Evolutionary conservation across 177 flowering plant species (phyloP).

Genomic region (Vitis hybrid): DNA sequence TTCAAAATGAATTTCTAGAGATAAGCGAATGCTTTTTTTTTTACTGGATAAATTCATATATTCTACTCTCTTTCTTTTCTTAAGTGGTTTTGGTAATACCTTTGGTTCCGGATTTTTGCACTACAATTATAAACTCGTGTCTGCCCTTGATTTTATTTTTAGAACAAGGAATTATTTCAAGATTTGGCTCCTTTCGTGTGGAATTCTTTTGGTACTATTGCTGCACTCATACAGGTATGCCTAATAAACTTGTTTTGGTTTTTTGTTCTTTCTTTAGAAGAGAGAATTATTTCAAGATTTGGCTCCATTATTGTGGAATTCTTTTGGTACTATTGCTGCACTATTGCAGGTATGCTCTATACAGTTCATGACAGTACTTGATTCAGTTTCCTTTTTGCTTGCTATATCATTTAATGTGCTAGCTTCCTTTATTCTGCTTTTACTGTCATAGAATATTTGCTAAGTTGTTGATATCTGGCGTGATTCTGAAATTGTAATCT

Average conservation of each 20-base stretch:
- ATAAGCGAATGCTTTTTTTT: no score
- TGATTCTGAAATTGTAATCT: background rate
- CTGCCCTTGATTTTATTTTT: constrained; percentile 21
- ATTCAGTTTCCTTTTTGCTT: background rate
- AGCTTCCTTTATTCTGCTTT: background rate
- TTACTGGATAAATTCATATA: no score
- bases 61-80: background rate
- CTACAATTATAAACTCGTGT: constrained; percentile 15
- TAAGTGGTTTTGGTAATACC: constrained; percentile 1
- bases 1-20: no score
- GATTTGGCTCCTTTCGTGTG: constrained; percentile 69
- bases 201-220: constrained; percentile 73
- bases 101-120: constrained; percentile 2
- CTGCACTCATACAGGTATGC: constrained; percentile 57
- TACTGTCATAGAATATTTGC: background rate
- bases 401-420: background rate
- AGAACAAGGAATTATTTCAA: constrained; percentile 69
- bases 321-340: constrained; percentile 62
- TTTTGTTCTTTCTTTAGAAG: constrained; percentile 27
- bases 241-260: constrained; percentile 22
- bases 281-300: constrained; percentile 58
- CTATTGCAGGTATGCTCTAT: constrained; percentile 49
- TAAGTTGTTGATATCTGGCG: background rate
- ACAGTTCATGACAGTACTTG: background rate
- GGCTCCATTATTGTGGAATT: constrained; percentile 61